Conservation (phyloP, 179 eudicot species). For the Spergularia azorica region DNA sequence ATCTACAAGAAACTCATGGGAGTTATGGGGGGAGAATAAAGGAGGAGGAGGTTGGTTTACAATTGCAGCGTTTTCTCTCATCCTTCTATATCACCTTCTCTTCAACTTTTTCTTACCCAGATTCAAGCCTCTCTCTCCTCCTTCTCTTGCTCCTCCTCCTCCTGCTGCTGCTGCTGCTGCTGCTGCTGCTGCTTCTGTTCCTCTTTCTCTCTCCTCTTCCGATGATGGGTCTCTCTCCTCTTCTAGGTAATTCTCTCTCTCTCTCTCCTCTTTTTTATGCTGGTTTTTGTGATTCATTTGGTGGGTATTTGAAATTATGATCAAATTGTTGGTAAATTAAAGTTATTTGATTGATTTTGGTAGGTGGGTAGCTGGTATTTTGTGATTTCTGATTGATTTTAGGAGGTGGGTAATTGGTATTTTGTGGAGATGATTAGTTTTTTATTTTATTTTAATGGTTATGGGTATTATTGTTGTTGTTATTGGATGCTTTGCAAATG, state of each 20-base stretch:
- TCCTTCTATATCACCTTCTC: constrained; percentile 27
- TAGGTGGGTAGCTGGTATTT: background rate
- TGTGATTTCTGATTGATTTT: too few species aligned
- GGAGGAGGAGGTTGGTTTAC: constrained; percentile 31
- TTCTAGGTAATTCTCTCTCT: constrained; percentile 23
- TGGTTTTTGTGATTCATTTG: background rate
- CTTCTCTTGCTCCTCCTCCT: too few species aligned
- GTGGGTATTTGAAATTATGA: background rate
- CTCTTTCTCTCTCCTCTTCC: constrained; percentile 17
- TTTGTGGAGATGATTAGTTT: background rate
- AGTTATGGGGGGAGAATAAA: constrained; percentile 31
- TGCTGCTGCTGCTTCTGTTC: constrained; percentile 2
- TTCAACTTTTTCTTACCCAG: background rate
- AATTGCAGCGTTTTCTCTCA: constrained; percentile 26
- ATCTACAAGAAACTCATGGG: background rate
- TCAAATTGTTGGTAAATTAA: background rate
- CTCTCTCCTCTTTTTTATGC: background rate
- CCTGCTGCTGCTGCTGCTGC: too few species aligned
- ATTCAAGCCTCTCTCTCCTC: too few species aligned
- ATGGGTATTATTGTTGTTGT: too few species aligned
- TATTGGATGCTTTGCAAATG: too few species aligned
- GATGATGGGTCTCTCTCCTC: constrained; percentile 24
- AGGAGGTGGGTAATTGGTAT: too few species aligned
- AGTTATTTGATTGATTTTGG: background rate
- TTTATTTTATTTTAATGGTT: background rate